phyloP scores from a whole-genome alignment of 1,139 yeast genomes.

The Meyerozyma athensensis region DNA sequence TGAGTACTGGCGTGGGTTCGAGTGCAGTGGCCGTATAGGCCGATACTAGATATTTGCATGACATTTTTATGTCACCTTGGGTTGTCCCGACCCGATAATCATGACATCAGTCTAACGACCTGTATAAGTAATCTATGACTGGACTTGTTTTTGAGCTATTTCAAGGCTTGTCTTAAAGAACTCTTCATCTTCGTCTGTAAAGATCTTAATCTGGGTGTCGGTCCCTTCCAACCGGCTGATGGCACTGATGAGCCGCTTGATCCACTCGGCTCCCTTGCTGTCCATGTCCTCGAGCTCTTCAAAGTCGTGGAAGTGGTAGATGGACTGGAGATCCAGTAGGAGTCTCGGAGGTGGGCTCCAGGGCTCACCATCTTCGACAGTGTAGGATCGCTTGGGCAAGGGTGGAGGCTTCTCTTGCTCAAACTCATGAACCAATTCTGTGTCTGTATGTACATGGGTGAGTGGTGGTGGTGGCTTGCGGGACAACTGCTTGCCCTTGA shows the following conservation, averaged over 20 bases:
- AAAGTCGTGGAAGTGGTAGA: slow-evolving; percentile 24
- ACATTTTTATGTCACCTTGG: background rate
- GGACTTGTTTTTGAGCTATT: slow-evolving; percentile 3
- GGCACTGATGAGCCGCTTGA: slow-evolving; percentile 36
- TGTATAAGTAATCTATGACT: slow-evolving; percentile 3
- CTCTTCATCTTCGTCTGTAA: slow-evolving; percentile 33
- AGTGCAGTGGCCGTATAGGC: background rate
- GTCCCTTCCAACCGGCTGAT: slow-evolving; percentile 35
- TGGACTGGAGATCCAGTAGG: slow-evolving; percentile 14
- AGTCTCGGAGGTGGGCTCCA: slow-evolving; percentile 6
- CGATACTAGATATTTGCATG: slow-evolving; percentile 3
- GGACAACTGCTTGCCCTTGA: slow-evolving; percentile 21
- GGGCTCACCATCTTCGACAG: slow-evolving; percentile 15
- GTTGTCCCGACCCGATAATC: background rate
- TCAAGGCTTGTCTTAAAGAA: slow-evolving; percentile 20
- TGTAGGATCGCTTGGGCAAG: slow-evolving; percentile 11
- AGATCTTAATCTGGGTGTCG: slow-evolving; percentile 31
- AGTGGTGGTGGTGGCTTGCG: slow-evolving; percentile 4
- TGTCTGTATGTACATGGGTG: background rate
- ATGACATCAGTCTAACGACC: too few species aligned
- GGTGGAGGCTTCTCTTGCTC: slow-evolving; percentile 9
- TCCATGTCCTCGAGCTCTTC: slow-evolving; percentile 41
- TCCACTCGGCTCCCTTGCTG: slow-evolving; percentile 46
- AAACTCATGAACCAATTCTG: slow-evolving; percentile 1
- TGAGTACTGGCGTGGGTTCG: background rate